Conservation (phyloP, 139 green algal species). For the Volvox africanus region DNA sequence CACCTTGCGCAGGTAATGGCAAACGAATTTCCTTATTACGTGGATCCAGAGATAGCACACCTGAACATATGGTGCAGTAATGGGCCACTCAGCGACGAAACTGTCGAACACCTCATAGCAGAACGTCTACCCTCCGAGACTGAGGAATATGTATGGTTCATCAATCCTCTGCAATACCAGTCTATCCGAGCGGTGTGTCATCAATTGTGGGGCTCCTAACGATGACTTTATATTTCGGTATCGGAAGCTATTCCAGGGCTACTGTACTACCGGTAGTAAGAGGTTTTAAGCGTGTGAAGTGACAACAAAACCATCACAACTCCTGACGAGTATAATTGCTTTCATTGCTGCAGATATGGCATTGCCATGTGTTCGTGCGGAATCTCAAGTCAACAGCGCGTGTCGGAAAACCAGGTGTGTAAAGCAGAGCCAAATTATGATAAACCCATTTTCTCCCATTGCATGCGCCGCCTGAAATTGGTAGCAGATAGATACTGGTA, state of each 20-base stretch:
- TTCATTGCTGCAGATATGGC: conserved; percentile 22
- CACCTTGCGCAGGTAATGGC: background rate
- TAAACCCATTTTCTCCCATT: no score
- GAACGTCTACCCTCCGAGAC: conserved; percentile 15
- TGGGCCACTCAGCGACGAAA: background rate
- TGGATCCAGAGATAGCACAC: background rate
- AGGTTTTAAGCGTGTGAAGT: no score
- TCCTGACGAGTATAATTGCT: no score
- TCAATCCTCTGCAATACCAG: conserved; percentile 36
- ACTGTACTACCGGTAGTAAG: no score
- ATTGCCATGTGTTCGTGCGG: conserved; percentile 3
- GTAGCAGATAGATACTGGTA: no score
- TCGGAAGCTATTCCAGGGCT: no score
- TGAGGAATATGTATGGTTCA: conserved; percentile 14
- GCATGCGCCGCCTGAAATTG: no score
- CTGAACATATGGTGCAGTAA: conserved; percentile 42
- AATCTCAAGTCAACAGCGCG: background rate
- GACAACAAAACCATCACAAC: no score
- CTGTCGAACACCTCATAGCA: background rate
- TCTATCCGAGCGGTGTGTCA: background rate
- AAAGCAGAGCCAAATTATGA: no score
- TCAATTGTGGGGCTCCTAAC: background rate
- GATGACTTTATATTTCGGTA: background rate
- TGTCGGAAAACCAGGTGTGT: background rate
- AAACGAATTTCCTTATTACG: conserved; percentile 38